These are phyloP conservation scores for Xylariales sp. DNA, from an alignment of 2,329 filamentous ascomycete species.

Conservation along the genomic window DNA sequence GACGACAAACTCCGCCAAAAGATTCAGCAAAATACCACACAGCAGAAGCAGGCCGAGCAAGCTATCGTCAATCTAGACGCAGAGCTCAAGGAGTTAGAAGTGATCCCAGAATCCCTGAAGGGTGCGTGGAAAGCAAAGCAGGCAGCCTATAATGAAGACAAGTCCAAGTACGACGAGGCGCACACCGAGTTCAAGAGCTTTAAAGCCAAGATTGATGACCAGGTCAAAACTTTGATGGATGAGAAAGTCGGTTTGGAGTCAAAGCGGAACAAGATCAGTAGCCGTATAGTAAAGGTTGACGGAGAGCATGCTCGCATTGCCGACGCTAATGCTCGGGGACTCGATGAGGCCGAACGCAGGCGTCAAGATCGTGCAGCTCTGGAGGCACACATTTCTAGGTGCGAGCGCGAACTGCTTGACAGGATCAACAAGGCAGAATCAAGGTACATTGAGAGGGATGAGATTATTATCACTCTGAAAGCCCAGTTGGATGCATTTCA, in stretches of 20 bases:
- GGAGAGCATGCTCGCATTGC: slow-evolving; percentile 67
- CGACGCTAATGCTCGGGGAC: slow-evolving; percentile 62
- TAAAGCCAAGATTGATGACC: slow-evolving; percentile 58
- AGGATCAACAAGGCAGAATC: slow-evolving; percentile 31
- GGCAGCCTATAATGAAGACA: slow-evolving; percentile 48
- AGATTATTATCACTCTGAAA: slow-evolving; percentile 33
- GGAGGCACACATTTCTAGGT: slow-evolving; percentile 39
- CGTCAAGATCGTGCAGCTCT: slow-evolving; percentile 45
- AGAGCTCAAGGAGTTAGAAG: slow-evolving; percentile 62
- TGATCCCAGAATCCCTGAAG: slow-evolving; percentile 58
- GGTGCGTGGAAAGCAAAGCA: slow-evolving; percentile 53
- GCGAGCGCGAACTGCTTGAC: slow-evolving; percentile 39
- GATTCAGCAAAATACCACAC: slow-evolving; percentile 69
- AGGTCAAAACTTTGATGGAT: slow-evolving; percentile 57
- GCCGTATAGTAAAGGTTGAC: slow-evolving; percentile 67
- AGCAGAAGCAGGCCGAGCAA: slow-evolving; percentile 61
- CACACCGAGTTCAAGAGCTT: slow-evolving; percentile 50
- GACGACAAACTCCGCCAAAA: slow-evolving; percentile 75
- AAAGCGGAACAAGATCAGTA: slow-evolving; percentile 68
- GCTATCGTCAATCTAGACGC: slow-evolving; percentile 50
- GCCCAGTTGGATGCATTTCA: slow-evolving; percentile 34
- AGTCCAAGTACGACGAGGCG: slow-evolving; percentile 55
- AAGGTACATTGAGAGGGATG: slow-evolving; percentile 33
- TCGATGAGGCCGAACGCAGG: slow-evolving; percentile 59
- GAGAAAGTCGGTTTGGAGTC: slow-evolving; percentile 61